Evolutionary conservation across 441 rosid species (phyloP).

Genomic region (Syzygium malaccense): DNA sequence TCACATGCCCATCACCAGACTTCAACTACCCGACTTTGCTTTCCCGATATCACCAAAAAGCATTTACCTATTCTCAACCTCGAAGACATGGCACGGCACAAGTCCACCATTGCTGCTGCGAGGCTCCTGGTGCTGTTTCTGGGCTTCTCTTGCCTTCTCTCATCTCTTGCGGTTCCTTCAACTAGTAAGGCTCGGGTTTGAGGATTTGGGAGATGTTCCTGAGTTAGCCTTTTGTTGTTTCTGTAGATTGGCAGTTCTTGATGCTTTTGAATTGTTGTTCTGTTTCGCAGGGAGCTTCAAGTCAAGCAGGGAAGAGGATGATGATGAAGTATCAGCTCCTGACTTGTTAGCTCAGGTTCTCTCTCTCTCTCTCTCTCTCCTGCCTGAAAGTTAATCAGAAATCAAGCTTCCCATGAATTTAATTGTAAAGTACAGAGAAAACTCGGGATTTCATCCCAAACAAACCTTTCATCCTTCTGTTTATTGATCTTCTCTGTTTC

Average conservation of each 20-base stretch:
- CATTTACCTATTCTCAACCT: neutral
- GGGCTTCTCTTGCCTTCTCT: conserved; percentile 25
- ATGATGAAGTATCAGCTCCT: conserved; percentile 9
- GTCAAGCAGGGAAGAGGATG: conserved; percentile 16
- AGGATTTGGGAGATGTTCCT: neutral
- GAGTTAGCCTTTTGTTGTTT: neutral
- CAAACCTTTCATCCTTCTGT: neutral
- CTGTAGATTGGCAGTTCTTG: neutral
- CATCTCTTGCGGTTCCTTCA: conserved; percentile 37
- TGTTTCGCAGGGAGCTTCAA: conserved; percentile 32
- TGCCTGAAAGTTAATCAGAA: neutral
- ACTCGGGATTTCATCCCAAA: neutral
- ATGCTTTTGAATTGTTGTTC: neutral
- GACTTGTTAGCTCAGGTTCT: conserved; percentile 28
- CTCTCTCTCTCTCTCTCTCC: neutral
- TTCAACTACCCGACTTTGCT: neutral
- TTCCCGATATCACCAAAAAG: neutral
- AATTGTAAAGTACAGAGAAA: neutral
- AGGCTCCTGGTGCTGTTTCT: conserved; percentile 24
- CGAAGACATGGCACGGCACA: conserved; percentile 19
- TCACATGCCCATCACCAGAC: neutral
- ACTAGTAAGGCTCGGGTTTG: conserved; percentile 26
- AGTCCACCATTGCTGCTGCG: neutral
- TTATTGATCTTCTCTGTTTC: neutral
- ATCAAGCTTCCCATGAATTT: neutral